phyloP scores from a whole-genome alignment of 2,329 filamentous ascomycete species.

The Nannizziopsis barbatae region DNA sequence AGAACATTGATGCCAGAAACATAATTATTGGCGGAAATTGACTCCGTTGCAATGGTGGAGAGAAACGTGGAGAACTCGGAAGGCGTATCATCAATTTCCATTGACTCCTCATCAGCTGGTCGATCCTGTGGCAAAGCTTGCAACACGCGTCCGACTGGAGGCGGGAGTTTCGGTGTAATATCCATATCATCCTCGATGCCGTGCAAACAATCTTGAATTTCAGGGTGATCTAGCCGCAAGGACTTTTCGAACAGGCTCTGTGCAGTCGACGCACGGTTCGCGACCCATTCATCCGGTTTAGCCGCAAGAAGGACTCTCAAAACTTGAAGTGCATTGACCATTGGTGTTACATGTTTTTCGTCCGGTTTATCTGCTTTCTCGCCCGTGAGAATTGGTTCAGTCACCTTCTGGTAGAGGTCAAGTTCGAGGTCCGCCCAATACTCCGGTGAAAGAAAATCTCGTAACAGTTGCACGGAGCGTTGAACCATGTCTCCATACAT shows the following conservation, averaged over 20 bases:
- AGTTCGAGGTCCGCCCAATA: constrained; percentile 90
- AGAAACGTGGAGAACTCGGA: constrained; percentile 81
- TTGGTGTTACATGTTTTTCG: constrained; percentile 72
- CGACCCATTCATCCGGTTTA: constrained; percentile 83
- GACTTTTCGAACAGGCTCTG: constrained; percentile 87
- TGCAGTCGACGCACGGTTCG: constrained; percentile 61
- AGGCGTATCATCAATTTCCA: constrained; percentile 61
- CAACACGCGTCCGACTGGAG: constrained; percentile 70
- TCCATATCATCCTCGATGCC: constrained; percentile 58
- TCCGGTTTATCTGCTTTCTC: constrained; percentile 77
- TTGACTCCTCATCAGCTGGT: constrained; percentile 70
- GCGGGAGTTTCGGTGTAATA: constrained; percentile 58
- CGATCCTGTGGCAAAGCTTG: constrained; percentile 75
- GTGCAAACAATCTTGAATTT: constrained; percentile 88
- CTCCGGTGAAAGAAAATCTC: constrained; percentile 71
- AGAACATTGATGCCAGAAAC: constrained; percentile 84
- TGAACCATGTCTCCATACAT: constrained; percentile 67
- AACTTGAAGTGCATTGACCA: constrained; percentile 89
- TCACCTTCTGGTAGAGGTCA: constrained; percentile 81
- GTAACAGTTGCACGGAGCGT: constrained; percentile 69
- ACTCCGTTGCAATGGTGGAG: constrained; percentile 76
- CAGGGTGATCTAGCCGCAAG: constrained; percentile 74
- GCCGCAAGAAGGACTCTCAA: constrained; percentile 79
- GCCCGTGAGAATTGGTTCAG: constrained; percentile 69
- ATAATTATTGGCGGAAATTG: constrained; percentile 68